Evolutionary conservation across 2,329 filamentous ascomycete species (phyloP), one percentile per base, ranked within the genome.

Genomic region (Botrytis porri): DNA sequence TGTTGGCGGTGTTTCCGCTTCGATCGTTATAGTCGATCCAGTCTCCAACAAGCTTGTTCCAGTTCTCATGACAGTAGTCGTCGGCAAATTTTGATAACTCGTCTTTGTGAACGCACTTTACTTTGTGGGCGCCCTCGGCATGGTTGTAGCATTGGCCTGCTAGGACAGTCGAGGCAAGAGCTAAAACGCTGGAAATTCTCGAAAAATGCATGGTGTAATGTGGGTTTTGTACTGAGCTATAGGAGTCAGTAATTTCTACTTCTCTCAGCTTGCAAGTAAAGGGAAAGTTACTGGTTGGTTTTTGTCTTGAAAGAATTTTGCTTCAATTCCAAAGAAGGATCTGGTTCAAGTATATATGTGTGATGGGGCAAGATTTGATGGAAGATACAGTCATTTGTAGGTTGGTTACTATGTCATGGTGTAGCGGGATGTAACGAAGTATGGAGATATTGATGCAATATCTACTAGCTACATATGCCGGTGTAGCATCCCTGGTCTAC

Each of bases 61-160:
- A 45, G 18, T 64, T 41, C 1, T 48, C 62, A 22, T 45, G 41
- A 14, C 62, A 64, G 29, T 64, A 64, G 41, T 20, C 62, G 10
- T 48, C 41, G 9, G 41, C 62, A n/a, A 48, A 64, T 6, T 14
- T 45, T 29, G 62, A 8, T 1, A 64, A 25, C 41, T 64, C 62
- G 18, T 64, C 62, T 45, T 45, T 64, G 8, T 64, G 29, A 14
- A 22, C 41, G 41, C 62, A 64, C 9, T 64, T 25, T 45, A 35
- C 1, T 29, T 48, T 64, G 41, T 64, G 62, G 29, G 62, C 41
- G 14, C 61, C 61, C 32, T 45, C 61, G 8, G n/a, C 35, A 41
- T 64, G 61, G 39, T 64, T 64, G 10, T 64, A 64, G 41, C 61
- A 64, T n/a, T 64, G 61, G 5, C 61, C 61, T 29, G 61, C 61